Percentiles rank a stretch among this genome's conserved stretches.
Evolutionary conservation across 129 eudicot genomes (phyloP).

Genomic region (Helichrysum umbraculigerum): DNA sequence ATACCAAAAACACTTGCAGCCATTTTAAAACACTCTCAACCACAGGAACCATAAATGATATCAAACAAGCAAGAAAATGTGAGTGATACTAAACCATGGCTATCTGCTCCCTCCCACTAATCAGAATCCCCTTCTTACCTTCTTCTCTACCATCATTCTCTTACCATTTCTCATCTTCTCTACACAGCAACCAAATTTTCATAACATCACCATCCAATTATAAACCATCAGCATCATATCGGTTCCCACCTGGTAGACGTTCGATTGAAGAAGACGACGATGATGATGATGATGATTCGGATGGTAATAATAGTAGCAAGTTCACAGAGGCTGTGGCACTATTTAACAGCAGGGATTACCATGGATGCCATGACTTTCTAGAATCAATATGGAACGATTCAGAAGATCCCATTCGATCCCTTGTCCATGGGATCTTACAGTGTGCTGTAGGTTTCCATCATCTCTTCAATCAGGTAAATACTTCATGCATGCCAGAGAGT

Average conservation of each 20-base stretch:
- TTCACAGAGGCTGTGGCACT: conserved; percentile 67
- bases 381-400: conserved; percentile 76
- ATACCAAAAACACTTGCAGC: not conserved
- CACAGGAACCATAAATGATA: conserved; percentile 21
- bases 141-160: conserved; percentile 21
- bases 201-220: conserved; percentile 10
- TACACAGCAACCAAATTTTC: conserved; percentile 10
- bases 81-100: conserved; percentile 32
- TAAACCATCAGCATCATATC: conserved; percentile 46
- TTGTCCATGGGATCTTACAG: conserved; percentile 76
- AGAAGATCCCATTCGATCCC: conserved; percentile 67
- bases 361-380: conserved; percentile 75
- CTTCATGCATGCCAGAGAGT: not conserved
- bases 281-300: conserved; percentile 23
- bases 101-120: conserved; percentile 31
- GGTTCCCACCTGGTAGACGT: conserved; percentile 52
- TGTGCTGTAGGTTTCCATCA: conserved; percentile 93
- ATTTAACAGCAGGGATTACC: conserved; percentile 74
- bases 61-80: conserved; percentile 15
- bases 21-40: not conserved
- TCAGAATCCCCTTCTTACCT: conserved; percentile 9
- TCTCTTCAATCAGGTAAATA: conserved; percentile 78
- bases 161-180: conserved; percentile 18
- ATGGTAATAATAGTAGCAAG: conserved; percentile 25
- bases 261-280: conserved; percentile 47